These are phyloP conservation scores for Termitomyces sp. DNA, from an alignment of 768 basidiomycete genomes.

Conservation along the genomic window DNA sequence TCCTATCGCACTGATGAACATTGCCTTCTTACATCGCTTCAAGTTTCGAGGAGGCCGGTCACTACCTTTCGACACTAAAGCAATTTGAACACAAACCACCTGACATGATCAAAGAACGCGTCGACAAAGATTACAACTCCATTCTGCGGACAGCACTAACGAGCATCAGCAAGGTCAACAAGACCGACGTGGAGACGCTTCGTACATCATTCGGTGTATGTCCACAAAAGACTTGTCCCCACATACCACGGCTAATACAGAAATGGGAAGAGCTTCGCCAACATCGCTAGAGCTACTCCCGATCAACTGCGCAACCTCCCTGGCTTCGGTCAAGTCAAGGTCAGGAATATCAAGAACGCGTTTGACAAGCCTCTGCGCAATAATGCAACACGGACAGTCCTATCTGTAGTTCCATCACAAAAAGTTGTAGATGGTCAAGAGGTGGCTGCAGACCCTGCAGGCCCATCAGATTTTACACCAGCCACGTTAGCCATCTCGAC, in stretches of 20 bases:
- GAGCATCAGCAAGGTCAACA: constrained; percentile 89
- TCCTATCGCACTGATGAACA: constrained; percentile 3
- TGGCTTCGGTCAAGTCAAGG: constrained; percentile 92
- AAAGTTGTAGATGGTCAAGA: constrained; percentile 8
- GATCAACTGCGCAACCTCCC: constrained; percentile 80
- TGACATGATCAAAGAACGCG: constrained; percentile 89
- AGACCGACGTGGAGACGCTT: constrained; percentile 93
- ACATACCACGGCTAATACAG: not conserved
- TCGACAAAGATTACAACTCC: constrained; percentile 84
- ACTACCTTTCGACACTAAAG: constrained; percentile 88
- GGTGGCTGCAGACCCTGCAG: not conserved
- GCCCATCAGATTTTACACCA: not conserved
- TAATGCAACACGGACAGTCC: constrained; percentile 44
- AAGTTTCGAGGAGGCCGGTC: constrained; percentile 88
- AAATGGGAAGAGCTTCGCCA: constrained; percentile 68
- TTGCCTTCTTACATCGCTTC: not conserved
- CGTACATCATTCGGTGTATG: constrained; percentile 88
- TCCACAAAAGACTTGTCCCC: not conserved
- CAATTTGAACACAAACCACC: constrained; percentile 92
- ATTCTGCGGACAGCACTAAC: constrained; percentile 81
- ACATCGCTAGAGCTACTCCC: constrained; percentile 66
- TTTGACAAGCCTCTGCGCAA: constrained; percentile 87
- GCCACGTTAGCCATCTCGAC: not conserved
- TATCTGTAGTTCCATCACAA: constrained; percentile 22
- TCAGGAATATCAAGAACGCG: constrained; percentile 83